These are phyloP conservation scores for Epichloe sibirici DNA, from an alignment of 2,329 filamentous ascomycete species.

Conservation along the genomic window DNA sequence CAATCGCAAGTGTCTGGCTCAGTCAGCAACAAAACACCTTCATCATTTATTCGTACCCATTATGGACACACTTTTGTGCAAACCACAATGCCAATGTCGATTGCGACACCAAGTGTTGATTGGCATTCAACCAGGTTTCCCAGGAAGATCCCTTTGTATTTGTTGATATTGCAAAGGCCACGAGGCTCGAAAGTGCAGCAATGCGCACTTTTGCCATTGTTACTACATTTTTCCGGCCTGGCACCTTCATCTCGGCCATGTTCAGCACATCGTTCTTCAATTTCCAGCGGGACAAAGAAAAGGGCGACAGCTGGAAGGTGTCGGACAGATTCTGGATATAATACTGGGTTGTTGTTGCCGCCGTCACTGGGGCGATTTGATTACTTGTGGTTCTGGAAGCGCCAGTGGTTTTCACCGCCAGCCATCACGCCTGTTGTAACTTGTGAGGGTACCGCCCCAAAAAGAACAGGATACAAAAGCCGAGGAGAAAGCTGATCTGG, in stretches of 20 bases:
- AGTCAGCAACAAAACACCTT: conserved; percentile 10
- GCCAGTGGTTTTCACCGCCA: background rate
- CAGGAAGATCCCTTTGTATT: conserved; percentile 27
- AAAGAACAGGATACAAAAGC: background rate
- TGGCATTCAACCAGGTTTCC: conserved; percentile 33
- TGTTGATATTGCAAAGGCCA: conserved; percentile 26
- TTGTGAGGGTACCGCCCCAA: background rate
- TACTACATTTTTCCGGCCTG: conserved; percentile 35
- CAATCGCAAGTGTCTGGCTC: too few relatives aligned
- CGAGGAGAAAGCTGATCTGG: background rate
- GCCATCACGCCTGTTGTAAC: background rate
- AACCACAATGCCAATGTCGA: too few relatives aligned
- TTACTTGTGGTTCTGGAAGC: background rate
- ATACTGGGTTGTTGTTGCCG: conserved; percentile 21
- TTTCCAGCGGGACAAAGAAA: conserved; percentile 11
- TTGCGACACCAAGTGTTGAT: conserved; percentile 36
- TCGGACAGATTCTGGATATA: conserved; percentile 24
- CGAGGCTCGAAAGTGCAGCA: conserved; percentile 33
- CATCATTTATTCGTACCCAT: too few relatives aligned
- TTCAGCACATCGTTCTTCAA: conserved; percentile 35
- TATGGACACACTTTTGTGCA: too few relatives aligned
- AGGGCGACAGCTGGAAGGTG: conserved; percentile 14
- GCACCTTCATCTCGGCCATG: conserved; percentile 36
- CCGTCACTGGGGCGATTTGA: conserved; percentile 13
- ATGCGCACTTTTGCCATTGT: conserved; percentile 40